Conservation (phyloP, 768 basidiomycete genomes). For the Kwoniella europaea region DNA sequence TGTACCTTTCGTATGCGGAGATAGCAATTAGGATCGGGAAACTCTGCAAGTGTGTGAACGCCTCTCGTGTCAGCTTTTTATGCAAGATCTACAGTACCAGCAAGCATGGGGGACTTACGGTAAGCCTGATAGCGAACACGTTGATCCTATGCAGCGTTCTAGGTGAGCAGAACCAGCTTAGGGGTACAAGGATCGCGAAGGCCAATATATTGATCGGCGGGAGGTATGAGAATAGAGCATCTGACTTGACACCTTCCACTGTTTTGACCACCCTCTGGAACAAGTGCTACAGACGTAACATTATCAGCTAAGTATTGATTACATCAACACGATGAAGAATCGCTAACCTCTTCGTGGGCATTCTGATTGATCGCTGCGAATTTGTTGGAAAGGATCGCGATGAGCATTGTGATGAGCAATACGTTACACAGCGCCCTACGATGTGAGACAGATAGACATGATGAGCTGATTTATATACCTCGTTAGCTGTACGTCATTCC, state of each 20-base stretch:
- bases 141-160: slow-evolving; percentile 80
- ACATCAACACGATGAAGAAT: background rate
- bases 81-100: no score
- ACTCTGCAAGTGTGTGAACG: slow-evolving; percentile 59
- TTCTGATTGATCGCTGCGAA: slow-evolving; percentile 78
- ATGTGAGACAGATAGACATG: background rate
- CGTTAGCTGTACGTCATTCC: background rate
- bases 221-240: slow-evolving; percentile 88
- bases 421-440: slow-evolving; percentile 54
- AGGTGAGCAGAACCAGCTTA: slow-evolving; percentile 74
- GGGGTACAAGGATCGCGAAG: slow-evolving; percentile 76
- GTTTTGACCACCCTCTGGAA: slow-evolving; percentile 86
- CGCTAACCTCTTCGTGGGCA: slow-evolving; percentile 66
- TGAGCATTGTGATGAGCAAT: slow-evolving; percentile 65
- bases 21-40: slow-evolving; percentile 80
- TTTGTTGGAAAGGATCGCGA: slow-evolving; percentile 88
- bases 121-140: slow-evolving; percentile 81
- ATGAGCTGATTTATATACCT: background rate
- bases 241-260: slow-evolving; percentile 87
- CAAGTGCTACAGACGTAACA: slow-evolving; percentile 66
- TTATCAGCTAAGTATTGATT: background rate
- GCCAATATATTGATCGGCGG: slow-evolving; percentile 69
- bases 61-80: background rate
- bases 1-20: slow-evolving; percentile 74
- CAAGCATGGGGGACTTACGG: slow-evolving; percentile 61